Percentiles rank a stretch among this genome's conserved stretches.
Conservation (phyloP, 768 basidiomycete genomes). For the Suillus occidentalis region DNA sequence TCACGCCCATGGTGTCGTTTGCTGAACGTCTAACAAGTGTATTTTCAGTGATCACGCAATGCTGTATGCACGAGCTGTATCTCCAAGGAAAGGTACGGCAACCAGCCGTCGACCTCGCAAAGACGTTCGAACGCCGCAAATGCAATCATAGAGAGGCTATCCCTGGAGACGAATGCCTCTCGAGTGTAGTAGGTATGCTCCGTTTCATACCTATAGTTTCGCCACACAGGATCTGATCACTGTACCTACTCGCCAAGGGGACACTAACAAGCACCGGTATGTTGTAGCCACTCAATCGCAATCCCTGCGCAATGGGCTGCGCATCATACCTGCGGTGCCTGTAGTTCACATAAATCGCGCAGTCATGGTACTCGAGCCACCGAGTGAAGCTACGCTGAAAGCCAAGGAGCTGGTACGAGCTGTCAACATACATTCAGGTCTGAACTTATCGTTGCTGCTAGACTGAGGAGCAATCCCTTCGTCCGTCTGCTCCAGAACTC, state of each 20-base stretch:
- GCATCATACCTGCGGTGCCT: conserved; percentile 80
- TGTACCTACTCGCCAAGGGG: conserved; percentile 43
- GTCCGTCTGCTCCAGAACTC: conserved; percentile 49
- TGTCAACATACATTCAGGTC: background rate
- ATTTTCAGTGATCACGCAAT: conserved; percentile 95
- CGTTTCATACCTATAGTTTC: background rate
- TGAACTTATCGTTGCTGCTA: conserved; percentile 24
- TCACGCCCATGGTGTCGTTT: conserved; percentile 11
- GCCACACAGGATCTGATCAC: conserved; percentile 9
- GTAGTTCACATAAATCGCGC: conserved; percentile 89
- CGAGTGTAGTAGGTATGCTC: conserved; percentile 69
- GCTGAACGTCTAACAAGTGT: conserved; percentile 39
- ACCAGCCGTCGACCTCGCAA: conserved; percentile 82
- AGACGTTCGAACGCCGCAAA: conserved; percentile 88
- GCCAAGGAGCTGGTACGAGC: conserved; percentile 60
- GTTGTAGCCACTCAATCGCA: conserved; percentile 84
- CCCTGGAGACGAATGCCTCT: conserved; percentile 79
- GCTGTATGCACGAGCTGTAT: conserved; percentile 93
- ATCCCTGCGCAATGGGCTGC: conserved; percentile 65
- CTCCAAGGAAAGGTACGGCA: conserved; percentile 75
- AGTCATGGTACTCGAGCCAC: conserved; percentile 92
- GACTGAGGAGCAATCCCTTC: conserved; percentile 65
- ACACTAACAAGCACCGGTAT: conserved; percentile 90
- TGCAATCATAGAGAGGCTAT: conserved; percentile 95
- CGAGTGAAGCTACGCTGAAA: conserved; percentile 72